phyloP scores from a whole-genome alignment of 768 basidiomycete species.

The Leccinum longicurvipes region DNA sequence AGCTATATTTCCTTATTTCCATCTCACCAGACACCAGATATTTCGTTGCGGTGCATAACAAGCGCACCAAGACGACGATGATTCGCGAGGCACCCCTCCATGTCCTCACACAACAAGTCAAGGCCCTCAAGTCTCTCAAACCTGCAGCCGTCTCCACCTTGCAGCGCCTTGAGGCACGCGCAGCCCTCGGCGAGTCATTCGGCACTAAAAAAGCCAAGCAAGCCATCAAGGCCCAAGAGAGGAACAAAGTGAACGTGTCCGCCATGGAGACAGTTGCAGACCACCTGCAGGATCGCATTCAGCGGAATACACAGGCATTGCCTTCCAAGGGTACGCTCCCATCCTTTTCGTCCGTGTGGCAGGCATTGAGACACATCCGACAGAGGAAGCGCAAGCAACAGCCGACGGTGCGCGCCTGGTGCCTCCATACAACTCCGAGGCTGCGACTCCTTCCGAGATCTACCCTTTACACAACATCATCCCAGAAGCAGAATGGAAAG shows the following conservation, averaged over 20 bases:
- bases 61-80: conserved; percentile 63
- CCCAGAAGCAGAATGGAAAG: conserved; percentile 75
- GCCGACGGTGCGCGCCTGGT: conserved; percentile 68
- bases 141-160: conserved; percentile 48
- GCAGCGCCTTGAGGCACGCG: conserved; percentile 59
- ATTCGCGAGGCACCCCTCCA: conserved; percentile 67
- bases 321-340: conserved; percentile 62
- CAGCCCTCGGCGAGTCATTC: conserved; percentile 85
- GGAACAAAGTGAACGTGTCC: conserved; percentile 84
- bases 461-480: conserved; percentile 77
- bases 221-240: conserved; percentile 78
- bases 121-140: conserved; percentile 69
- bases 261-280: conserved; percentile 84
- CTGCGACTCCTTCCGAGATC: conserved; percentile 66
- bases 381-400: conserved; percentile 66
- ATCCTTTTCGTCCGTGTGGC: background rate
- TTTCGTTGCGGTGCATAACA: conserved; percentile 79
- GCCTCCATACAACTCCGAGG: conserved; percentile 67
- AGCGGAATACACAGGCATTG: conserved; percentile 63
- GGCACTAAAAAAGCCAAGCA: conserved; percentile 93
- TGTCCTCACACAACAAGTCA: conserved; percentile 74
- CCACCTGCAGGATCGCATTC: conserved; percentile 81
- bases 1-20: background rate
- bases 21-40: conserved; percentile 49
- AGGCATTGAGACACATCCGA: conserved; percentile 1